These are phyloP conservation scores for Penicillium goetzii DNA, from an alignment of 495 filamentous ascomycete species.

Conservation along the genomic window DNA sequence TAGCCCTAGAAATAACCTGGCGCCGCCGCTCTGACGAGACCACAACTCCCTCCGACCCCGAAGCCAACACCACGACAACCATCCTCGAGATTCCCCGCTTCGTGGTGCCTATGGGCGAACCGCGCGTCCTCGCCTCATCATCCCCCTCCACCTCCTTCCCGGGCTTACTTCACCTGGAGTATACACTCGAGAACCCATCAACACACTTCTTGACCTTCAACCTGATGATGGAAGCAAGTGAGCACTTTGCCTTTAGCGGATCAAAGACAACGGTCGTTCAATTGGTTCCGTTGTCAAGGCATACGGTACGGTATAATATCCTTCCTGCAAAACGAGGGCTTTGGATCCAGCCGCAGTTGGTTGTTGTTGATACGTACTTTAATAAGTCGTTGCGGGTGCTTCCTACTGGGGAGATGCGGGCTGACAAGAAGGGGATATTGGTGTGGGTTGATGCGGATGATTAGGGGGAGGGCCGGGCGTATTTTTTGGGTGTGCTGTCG, in stretches of 20 bases:
- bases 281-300: constrained; percentile 75
- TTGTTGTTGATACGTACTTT: constrained; percentile 86
- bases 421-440: constrained; percentile 72
- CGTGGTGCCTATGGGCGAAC: constrained; percentile 77
- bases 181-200: constrained; percentile 92
- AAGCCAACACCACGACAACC: constrained; percentile 35
- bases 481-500: background rate
- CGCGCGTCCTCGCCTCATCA: constrained; percentile 77
- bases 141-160: constrained; percentile 48
- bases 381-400: constrained; percentile 80
- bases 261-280: constrained; percentile 77
- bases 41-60: constrained; percentile 10
- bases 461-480: constrained; percentile 23
- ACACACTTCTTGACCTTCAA: constrained; percentile 92
- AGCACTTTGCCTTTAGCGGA: constrained; percentile 92
- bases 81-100: constrained; percentile 80
- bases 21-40: constrained; percentile 48
- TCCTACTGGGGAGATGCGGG: constrained; percentile 71
- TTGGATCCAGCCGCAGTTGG: constrained; percentile 74
- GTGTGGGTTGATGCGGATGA: constrained; percentile 65
- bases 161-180: constrained; percentile 56
- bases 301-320: constrained; percentile 69
- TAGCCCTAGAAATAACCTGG: constrained; percentile 81
- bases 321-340: constrained; percentile 59
- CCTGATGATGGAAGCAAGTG: constrained; percentile 86